Base-by-base conservation (phyloP, 352 stramenopile genomes). In the Plasmopara halstedii region DNA sequence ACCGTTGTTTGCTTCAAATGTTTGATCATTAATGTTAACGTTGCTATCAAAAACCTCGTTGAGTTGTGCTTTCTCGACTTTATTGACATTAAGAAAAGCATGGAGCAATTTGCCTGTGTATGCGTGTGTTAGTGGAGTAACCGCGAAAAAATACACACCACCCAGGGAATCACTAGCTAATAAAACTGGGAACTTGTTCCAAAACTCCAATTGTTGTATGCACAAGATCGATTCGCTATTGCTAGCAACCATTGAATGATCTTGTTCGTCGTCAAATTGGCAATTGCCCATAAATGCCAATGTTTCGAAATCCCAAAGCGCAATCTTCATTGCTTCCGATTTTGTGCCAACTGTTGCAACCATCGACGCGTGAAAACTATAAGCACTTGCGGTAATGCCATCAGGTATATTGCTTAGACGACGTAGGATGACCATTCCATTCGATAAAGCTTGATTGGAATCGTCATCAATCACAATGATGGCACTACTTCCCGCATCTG, bases 291-390 rank as follows among this genome's bases (percentile, higher is more conserved):
- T 49, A 14, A 76, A 65, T 0, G 62, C 51, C 0, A 92, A 58
- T 11, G 74, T 85, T 44, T 92, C 78, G 31, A 89, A 89, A 38
- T 88, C 77, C 80, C 80, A 94, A 25, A 89, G 55, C 10, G 62
- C 72, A 34, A 90, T 48, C n/a, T 25, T 60, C 26, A 54, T 58
- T 22, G 38, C 50, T 0, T 62, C 54, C 4, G 53, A 37, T n/a
- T 67, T 59, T 14, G 53, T 42, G 17, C 58, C 62, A 13, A 82
- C 56, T 0, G 70, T 87, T 11, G 81, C 82, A 17, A 95, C 48
- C 27, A 94, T 56, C 7, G 65, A 85, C 0, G 74, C 58, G 38
- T 87, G 67, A 33, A 73, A 83, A 36, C 72, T 77, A 42, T 87
- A 92, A 0, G 74, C 70, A 44, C 71, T 87, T 0, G 62, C 52